Base-by-base conservation (phyloP, 2,329 filamentous ascomycete species). In the Botrytis fabae region DNA sequence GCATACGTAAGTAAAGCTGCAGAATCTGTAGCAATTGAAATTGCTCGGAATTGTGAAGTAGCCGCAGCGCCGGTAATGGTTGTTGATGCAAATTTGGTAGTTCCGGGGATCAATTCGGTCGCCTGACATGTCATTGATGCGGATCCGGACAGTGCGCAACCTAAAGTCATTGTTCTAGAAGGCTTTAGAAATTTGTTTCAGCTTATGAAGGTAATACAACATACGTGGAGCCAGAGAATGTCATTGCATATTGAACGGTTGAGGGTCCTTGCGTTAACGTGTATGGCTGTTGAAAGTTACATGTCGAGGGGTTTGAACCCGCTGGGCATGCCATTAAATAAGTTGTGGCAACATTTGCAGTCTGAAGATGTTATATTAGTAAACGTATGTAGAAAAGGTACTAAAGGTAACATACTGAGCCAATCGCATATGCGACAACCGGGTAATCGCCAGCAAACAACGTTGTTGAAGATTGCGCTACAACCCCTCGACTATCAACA, bases 201-300 rank as follows among this genome's bases (percentile, higher is more conserved):
- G 18, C 6, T 28, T 28, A 16, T 16, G 1, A 20, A 25, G 2
- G 5, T 8, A 4, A 32, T 16, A 51, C 6, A 20, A 57, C 51
- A 42, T 74, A 74, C 73, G 38, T 63, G n/a, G 51, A 40, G 32
- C 38, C 59, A 35, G 74, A 66, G 22, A 74, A 70, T 28, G 70
- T 70, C 59, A 77, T 73, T 8, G 71, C 73, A 38, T 74, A 75
- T 54, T 72, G 64, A 22, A 75, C 54, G 3, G 75, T 77, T 9
- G 42, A 54, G 12, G 74, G 73, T 5, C 75, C 75, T 60, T 77
- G 71, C n/a, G 73, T 74, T 59, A 77, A n/a, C 4, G 74, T 76
- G 25, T 75, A 76, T 38, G 75, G 75, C 32, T 76, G 75, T 28
- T 70, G 66, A 68, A 77, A 77, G 38, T 74, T 69, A 61, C 75